phyloP scores from a whole-genome alignment of 768 basidiomycete genomes.

The Agaricus sinodeliciosus region DNA sequence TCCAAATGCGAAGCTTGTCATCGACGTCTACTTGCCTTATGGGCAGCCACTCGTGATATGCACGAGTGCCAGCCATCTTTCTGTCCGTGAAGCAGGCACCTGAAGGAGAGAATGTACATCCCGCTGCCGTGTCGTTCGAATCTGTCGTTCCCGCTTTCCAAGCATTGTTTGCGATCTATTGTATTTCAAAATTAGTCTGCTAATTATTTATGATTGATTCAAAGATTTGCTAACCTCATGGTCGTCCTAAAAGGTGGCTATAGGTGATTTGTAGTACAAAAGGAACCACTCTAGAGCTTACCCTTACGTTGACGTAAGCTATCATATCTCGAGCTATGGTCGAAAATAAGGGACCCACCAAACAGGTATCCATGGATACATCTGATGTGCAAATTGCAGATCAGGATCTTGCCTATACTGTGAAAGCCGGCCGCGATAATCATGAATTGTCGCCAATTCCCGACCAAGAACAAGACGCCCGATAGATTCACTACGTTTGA shows the following conservation, averaged over 20 bases:
- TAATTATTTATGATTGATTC: not conserved
- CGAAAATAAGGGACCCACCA: constrained; percentile 24
- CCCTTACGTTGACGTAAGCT: not conserved
- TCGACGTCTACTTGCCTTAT: constrained; percentile 49
- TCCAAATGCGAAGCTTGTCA: constrained; percentile 54
- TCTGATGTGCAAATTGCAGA: constrained; percentile 39
- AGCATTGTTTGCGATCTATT: constrained; percentile 44
- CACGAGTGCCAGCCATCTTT: constrained; percentile 50
- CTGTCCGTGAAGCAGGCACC: constrained; percentile 54
- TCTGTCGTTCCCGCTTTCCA: constrained; percentile 55
- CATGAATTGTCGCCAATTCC: constrained; percentile 49
- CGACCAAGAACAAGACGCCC: constrained; percentile 44
- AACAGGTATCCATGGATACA: constrained; percentile 48
- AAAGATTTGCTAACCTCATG: constrained; percentile 32
- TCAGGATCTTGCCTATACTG: constrained; percentile 49
- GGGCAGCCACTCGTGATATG: constrained; percentile 60
- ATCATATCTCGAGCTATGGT: too few relatives aligned
- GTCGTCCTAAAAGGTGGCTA: constrained; percentile 32
- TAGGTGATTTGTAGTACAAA: too few relatives aligned
- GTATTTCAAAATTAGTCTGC: not conserved
- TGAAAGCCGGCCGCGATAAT: constrained; percentile 45
- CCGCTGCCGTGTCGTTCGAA: constrained; percentile 44
- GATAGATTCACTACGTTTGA: constrained; percentile 25
- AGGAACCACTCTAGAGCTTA: not conserved
- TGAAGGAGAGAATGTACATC: constrained; percentile 45